A percentile compares a stretch with the other conserved stretches of the same genome.
Evolutionary conservation across 495 filamentous ascomycete species (phyloP).

Genomic region (Penicillium goetzii): DNA sequence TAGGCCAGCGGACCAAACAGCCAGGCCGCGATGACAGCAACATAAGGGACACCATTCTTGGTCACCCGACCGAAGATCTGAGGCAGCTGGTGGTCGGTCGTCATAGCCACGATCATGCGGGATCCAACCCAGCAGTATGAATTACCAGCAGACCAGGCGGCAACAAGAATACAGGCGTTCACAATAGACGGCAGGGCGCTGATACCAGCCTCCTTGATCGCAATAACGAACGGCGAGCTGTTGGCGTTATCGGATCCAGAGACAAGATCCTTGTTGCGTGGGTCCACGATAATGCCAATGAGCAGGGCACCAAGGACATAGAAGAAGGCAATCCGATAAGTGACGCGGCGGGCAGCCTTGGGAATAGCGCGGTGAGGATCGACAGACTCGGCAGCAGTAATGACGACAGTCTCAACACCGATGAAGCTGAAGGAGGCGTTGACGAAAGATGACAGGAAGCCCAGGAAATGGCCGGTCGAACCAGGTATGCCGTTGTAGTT

Average conservation of each 20-base stretch:
- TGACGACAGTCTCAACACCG: constrained; percentile 70
- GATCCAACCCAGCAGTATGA: constrained; percentile 45
- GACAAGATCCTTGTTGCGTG: constrained; percentile 57
- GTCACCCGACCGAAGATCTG: constrained; percentile 39
- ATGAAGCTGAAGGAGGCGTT: constrained; percentile 57
- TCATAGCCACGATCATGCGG: constrained; percentile 45
- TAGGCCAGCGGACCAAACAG: constrained; percentile 39
- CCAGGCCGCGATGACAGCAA: constrained; percentile 38
- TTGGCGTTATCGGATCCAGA: constrained; percentile 47
- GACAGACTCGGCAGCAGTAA: constrained; percentile 82
- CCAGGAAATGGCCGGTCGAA: constrained; percentile 46
- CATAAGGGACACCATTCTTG: constrained; percentile 41
- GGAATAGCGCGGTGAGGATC: constrained; percentile 79
- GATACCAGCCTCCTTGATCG: constrained; percentile 63
- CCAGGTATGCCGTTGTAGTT: constrained; percentile 41
- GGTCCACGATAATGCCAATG: constrained; percentile 55
- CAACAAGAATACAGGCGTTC: constrained; percentile 73
- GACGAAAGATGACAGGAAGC: constrained; percentile 50
- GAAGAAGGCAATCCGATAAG: constrained; percentile 85
- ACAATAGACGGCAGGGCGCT: constrained; percentile 72
- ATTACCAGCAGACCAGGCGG: constrained; percentile 72
- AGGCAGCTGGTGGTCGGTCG: constrained; percentile 40
- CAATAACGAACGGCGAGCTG: constrained; percentile 62
- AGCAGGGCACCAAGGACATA: constrained; percentile 63
- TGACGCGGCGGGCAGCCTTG: constrained; percentile 78